Base-by-base conservation (phyloP, 2,329 filamentous ascomycete species). In the Pseudogymnoascus sp. region DNA sequence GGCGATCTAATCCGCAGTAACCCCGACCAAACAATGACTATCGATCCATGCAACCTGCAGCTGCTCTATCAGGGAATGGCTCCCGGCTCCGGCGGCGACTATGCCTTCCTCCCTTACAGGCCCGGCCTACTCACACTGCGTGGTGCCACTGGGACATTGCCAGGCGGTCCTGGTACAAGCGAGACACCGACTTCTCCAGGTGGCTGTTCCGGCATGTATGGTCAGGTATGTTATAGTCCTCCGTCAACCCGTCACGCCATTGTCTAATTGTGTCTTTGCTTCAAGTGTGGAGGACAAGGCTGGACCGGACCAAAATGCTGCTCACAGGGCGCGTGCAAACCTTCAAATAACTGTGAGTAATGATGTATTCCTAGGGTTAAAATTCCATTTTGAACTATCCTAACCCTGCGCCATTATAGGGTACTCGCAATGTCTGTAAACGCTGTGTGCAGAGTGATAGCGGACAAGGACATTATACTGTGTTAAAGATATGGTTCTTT, bases 41-140 rank as follows among this genome's bases (percentile, higher is more conserved):
- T 89, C 63, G 82, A 87, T 68, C 76, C 84, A 1, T 88, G 86
- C 76, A 86, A 86, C 70, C 74, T 88, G 69, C 81, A 86, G 75
- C 69, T 87, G 47, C 78, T 89, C 29, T 88, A 86, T 72, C 86
- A 88, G 74, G 86, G 86, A 19, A 73, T 75, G 11, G 70, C 74
- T 11, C 78, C 83, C 1, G 76, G 62, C 59, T 72, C 71, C 0
- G 70, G 71, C 44, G 38, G 16, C 16, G 38, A 42, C 16, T 87
- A 88, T 69, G 76, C 77, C 66, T 33, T 66, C 2, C 68, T 81
- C 63, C 84, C 84, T 1, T 87, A 84, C 71, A 74, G 77, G 6
- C 83, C 83, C 0, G 84, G 78, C 59, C 63, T 86, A 21, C 70
- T 86, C 64, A 86, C 83, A 0, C 72, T 84, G 1, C 4, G 16